Conservation (phyloP, 805 yeast species). For the Candida arabinofermentans region DNA sequence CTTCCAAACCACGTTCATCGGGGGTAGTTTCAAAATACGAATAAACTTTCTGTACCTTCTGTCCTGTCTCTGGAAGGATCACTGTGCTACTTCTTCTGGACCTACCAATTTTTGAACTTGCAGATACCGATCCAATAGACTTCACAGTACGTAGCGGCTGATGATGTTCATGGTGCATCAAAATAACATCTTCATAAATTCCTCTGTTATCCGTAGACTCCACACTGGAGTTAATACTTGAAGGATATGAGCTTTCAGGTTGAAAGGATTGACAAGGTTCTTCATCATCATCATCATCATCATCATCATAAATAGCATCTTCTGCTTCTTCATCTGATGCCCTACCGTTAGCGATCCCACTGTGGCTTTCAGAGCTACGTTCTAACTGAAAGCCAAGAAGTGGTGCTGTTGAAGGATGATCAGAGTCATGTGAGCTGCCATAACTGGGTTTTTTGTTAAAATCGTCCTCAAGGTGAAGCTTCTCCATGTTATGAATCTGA, state of each 20-base stretch:
- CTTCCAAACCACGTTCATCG: constrained; percentile 17
- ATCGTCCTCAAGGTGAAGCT: too few relatives aligned
- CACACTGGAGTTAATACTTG: background rate
- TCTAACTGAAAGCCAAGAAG: too few relatives aligned
- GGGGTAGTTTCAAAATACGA: constrained; percentile 27
- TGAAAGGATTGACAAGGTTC: background rate
- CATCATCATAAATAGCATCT: background rate
- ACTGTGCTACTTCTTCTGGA: constrained; percentile 32
- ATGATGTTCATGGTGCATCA: background rate
- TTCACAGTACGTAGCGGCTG: constrained; percentile 12
- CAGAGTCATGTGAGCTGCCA: too few relatives aligned
- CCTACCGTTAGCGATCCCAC: background rate
- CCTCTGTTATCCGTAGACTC: background rate
- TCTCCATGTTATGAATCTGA: too few relatives aligned
- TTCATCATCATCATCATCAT: background rate
- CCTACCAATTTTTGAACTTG: constrained; percentile 7
- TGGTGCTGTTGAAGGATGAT: too few relatives aligned
- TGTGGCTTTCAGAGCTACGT: too few relatives aligned
- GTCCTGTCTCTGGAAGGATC: constrained; percentile 44
- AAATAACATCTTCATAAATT: background rate
- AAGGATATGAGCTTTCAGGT: background rate
- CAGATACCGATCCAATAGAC: constrained; percentile 9
- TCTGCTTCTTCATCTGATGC: background rate
- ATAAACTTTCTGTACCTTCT: constrained; percentile 27
- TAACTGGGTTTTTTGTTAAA: too few relatives aligned